Evolutionary conservation across 257 asterid genomes (phyloP), one percentile per base, ranked within the genome.

Genomic region (Gardenia jasminoides): DNA sequence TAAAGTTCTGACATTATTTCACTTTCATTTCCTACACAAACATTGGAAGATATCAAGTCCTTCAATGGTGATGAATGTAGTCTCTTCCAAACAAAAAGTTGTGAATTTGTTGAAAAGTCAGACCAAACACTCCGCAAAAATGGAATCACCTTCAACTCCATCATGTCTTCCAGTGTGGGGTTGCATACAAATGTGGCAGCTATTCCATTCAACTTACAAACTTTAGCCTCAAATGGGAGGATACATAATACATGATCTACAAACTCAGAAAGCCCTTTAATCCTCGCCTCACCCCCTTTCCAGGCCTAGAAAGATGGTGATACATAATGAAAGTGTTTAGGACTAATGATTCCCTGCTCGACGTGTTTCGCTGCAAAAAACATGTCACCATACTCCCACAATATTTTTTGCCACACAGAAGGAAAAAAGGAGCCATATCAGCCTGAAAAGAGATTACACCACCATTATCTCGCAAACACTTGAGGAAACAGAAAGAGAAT

Each of bases 291-390:
- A 70, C 99, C 98, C 61, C 98, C 99, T 88, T 81, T 92, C 99
- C 99, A 96, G 59, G 98, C 97, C 99, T 98, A 96, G 87, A 93
- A 96, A 70, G 99, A 96, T 8, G 99, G 98, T 44, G 99, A 93
- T 31, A 96, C 97, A 68, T 93, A 96, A 85, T 96, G 98, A 85
- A 93, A 96, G 84, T 91, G 97, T 58, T 54, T 88, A 48, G 98
- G 94, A 80, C 86, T 70, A 80, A 76, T 76, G 70, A 82, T 56
- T 56, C 88, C 87, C 68, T 86, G 84, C 73, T 84, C 82, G 78
- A 84, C 81, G 78, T 82, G 91, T 78, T 84, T 84, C 88, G 86
- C 98, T 94, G 97, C 90, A 93, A 86, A 88, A 91, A 82, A 83
- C 82, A 87, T 85, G 85, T 82, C 82, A 73, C 86, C 79, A 73